Evolutionary conservation across 495 filamentous ascomycete species (phyloP).

Genomic region (Podospora conica): DNA sequence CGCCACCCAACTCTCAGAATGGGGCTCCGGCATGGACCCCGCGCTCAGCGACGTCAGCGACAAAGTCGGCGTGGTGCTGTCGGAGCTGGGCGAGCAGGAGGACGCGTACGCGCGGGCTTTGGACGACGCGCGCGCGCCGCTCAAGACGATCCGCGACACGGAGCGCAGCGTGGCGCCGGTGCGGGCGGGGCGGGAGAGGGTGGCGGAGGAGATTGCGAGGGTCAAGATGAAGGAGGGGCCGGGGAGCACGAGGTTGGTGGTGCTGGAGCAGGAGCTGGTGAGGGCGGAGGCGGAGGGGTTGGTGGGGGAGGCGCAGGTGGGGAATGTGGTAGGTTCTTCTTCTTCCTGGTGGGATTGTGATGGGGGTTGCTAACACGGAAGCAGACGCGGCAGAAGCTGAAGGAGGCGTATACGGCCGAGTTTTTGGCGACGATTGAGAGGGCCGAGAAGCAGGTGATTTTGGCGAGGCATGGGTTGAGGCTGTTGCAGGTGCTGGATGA

Average conservation of each 20-base stretch:
- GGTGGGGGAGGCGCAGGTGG: constrained; percentile 94
- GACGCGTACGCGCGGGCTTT: constrained; percentile 77
- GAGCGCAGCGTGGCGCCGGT: constrained; percentile 90
- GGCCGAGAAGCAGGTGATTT: constrained; percentile 90
- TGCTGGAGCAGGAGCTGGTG: constrained; percentile 91
- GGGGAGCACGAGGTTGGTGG: constrained; percentile 62
- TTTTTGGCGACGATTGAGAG: constrained; percentile 86
- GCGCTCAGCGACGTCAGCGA: constrained; percentile 82
- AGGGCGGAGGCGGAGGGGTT: constrained; percentile 90
- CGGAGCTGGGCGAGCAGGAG: constrained; percentile 89
- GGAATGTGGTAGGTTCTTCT: constrained; percentile 63
- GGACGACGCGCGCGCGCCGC: constrained; percentile 69
- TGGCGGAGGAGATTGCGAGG: constrained; percentile 82
- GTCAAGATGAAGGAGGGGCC: constrained; percentile 90
- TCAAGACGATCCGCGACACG: constrained; percentile 90
- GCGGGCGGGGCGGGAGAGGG: constrained; percentile 74
- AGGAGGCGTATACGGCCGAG: constrained; percentile 85
- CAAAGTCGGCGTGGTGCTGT: constrained; percentile 86
- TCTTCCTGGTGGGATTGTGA: no score
- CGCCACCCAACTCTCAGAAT: constrained; percentile 88
- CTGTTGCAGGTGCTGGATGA: constrained; percentile 88
- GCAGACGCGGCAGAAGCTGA: constrained; percentile 85
- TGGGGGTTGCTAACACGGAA: not conserved
- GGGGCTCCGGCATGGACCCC: constrained; percentile 89
- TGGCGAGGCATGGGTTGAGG: constrained; percentile 81